Evolutionary conservation across 768 basidiomycete genomes (phyloP), one percentile per base, ranked within the genome.

Genomic region (Boletus subparvulus): DNA sequence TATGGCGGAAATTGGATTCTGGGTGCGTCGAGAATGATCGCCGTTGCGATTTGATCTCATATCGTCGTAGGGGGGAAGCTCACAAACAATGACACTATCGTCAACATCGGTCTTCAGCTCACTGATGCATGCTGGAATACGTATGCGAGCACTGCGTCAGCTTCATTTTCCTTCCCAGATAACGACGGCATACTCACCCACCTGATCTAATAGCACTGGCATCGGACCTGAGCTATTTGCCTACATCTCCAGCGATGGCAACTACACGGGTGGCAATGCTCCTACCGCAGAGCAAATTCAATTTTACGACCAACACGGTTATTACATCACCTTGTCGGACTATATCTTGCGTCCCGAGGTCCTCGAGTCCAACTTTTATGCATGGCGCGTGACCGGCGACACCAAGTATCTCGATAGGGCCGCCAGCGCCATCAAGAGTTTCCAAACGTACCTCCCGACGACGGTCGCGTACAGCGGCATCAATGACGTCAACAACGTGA

Each of bases 41-140:
- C 16, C 8, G 6, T 28, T 11, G 35, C 17, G 14, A 46, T 43
- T 30, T 13, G 21, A 28, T 36, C 58, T 63, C n/a, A 63, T 44
- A 1, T 41, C 46, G 7, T 56, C 30, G 11, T 37, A 84, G 87
- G 87, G 4, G 89, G 90, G 6, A 81, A 80, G 56, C 66, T 92
- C 33, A 65, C 87, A 28, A 83, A 88, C 68, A 90, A 91, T 57
- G 72, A 84, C 26, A 87, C 88, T 0, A 86, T 91, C 58, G 78
- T 90, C 53, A 63, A 85, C 43, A 72, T 80, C 39, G 90, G 78
- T 4, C 76, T 91, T 35, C 60, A 80, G 36, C 75, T 91, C 6
- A 81, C 80, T 14, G 88, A 92, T 40, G 84, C 80, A 10, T 91
- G 90, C 74, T 88, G 88, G 85, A 90, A 91, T 66, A 90, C 89